Percentiles rank a stretch among this genome's conserved stretches.
Conservation (phyloP, 495 filamentous ascomycete genomes). For the Penicillium flavigenum region DNA sequence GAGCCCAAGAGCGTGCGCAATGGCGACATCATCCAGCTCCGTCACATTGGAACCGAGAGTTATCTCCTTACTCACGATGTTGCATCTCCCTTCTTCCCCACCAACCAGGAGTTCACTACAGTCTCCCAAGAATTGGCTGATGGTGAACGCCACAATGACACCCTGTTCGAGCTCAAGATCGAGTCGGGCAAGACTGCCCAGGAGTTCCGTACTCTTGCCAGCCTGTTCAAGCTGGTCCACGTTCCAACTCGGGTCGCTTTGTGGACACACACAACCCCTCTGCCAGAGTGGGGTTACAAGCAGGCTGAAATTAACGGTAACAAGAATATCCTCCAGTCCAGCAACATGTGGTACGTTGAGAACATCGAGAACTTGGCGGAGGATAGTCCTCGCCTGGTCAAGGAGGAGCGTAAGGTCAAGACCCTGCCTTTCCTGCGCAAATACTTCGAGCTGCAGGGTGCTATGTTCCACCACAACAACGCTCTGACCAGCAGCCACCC, state of each 20-base stretch:
- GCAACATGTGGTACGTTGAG: slow-evolving; percentile 93
- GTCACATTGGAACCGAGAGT: slow-evolving; percentile 84
- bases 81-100: slow-evolving; percentile 94
- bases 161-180: slow-evolving; percentile 88
- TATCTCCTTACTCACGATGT: slow-evolving; percentile 94
- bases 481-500: slow-evolving; percentile 95
- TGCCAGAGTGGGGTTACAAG: slow-evolving; percentile 95
- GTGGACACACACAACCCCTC: slow-evolving; percentile 94
- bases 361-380: slow-evolving; percentile 76
- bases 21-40: slow-evolving; percentile 83
- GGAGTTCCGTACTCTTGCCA: slow-evolving; percentile 83
- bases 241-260: slow-evolving; percentile 92
- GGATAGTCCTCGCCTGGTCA: slow-evolving; percentile 66
- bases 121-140: slow-evolving; percentile 69
- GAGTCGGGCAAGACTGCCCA: slow-evolving; percentile 81
- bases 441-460: slow-evolving; percentile 93
- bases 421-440: slow-evolving; percentile 84
- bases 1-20: slow-evolving; percentile 68
- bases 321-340: slow-evolving; percentile 87
- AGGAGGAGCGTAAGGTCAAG: slow-evolving; percentile 74
- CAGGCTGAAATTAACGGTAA: slow-evolving; percentile 99
- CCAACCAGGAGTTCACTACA: slow-evolving; percentile 97
- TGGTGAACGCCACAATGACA: slow-evolving; percentile 81
- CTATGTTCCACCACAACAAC: slow-evolving; percentile 99
- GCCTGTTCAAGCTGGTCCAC: slow-evolving; percentile 94